Evolutionary conservation across 306 rosid genomes (phyloP), one percentile per base, ranked within the genome.

Genomic region (Vigna radiata): DNA sequence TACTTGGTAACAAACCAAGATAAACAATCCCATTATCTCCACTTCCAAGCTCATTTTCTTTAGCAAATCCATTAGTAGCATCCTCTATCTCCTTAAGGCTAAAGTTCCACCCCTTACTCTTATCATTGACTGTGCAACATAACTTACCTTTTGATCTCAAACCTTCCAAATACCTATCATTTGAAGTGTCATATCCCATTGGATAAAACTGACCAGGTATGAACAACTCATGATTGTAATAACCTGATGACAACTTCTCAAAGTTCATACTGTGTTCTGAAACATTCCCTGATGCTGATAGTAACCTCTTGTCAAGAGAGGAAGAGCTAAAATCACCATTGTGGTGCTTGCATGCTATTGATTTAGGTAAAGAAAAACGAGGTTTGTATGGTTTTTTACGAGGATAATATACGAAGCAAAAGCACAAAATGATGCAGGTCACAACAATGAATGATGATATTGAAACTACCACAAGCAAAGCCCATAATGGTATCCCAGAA

Each of bases 401-500:
- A 14, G 55, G 79, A 49, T 2, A 58, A 66, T 8, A 79, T 19
- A 56, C 16, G 72, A 63, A 72, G 33, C 6, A 75, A 61, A 84
- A 11, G 77, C 58, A 39, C 36, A 74, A 2, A 23, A 82, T 33
- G 78, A 83, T 33, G 6, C 77, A 13, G 10, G 44, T 12, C 48
- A 84, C 15, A 70, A 69, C 27, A 50, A 79, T 18, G 39, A 84
- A 36, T 39, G 58, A 25, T 56, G 60, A 53, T 23, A 31, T 27
- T 62, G 61, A 66, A 64, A 80, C 46, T 7, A 70, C 29, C 18
- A 86, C 2, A 2, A 60, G 52, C 70, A 86, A 36, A 73, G 75
- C 21, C 93, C 93, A 87, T 77, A 84, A 50, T 44, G 82, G 85
- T 43, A 83, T n/a, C 4, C 87, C 87, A 5, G 84, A 72, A 75